A percentile compares a stretch with the other conserved stretches of the same genome.
Conservation (phyloP, 495 filamentous ascomycete genomes). For the Aspergillus affinis region DNA sequence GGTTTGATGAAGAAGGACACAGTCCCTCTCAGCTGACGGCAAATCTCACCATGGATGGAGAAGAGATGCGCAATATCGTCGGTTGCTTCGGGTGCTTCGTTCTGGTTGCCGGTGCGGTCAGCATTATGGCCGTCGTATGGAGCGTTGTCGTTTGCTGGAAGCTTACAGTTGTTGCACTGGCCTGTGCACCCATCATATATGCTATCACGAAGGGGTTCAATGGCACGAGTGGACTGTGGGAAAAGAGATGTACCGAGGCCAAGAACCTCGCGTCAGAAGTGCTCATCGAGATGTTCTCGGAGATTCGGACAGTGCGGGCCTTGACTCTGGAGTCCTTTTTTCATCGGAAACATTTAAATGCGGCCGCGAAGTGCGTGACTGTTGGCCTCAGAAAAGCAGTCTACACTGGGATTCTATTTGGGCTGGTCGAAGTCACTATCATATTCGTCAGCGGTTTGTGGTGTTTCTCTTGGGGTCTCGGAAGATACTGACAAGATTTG, state of each 20-base stretch:
- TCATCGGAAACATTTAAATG: constrained; percentile 58
- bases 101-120: constrained; percentile 64
- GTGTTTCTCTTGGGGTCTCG: background rate
- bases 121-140: constrained; percentile 68
- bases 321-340: constrained; percentile 78
- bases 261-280: constrained; percentile 54
- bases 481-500: constrained; percentile 8
- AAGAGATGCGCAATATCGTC: constrained; percentile 82
- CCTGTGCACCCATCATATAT: constrained; percentile 67
- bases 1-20: constrained; percentile 77
- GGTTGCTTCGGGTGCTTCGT: constrained; percentile 73
- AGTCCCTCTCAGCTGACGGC: constrained; percentile 59
- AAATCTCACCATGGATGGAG: constrained; percentile 77
- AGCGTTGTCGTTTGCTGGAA: constrained; percentile 75
- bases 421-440: constrained; percentile 66
- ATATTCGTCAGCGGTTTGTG: constrained; percentile 63
- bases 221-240: constrained; percentile 65
- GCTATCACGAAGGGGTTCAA: constrained; percentile 62
- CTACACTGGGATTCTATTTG: constrained; percentile 72
- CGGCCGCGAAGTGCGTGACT: constrained; percentile 34
- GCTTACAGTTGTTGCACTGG: constrained; percentile 74
- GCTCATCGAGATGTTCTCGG: constrained; percentile 76
- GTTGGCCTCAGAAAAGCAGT: constrained; percentile 41
- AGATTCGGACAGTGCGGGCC: constrained; percentile 77
- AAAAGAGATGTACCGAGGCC: constrained; percentile 62